Conservation (phyloP, 108 stramenopile genomes). For the Pseudonitzschia pungens region DNA sequence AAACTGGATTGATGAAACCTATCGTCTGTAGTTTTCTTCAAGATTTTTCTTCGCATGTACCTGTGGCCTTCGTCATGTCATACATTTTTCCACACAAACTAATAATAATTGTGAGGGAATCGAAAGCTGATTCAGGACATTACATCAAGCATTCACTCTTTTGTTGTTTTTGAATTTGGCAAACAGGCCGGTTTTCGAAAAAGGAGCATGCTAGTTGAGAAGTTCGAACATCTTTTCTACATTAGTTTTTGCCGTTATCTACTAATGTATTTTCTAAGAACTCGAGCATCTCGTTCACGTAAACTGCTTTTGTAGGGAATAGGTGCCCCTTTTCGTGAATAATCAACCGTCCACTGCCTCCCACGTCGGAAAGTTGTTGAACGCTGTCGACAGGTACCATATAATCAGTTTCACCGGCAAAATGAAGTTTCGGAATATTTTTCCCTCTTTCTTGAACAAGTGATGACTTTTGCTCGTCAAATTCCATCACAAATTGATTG, state of each 20-base stretch:
- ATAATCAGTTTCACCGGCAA: constrained; percentile 68
- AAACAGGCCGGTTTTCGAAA: not conserved
- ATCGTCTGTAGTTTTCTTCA: no score
- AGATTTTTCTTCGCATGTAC: no score
- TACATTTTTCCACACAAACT: no score
- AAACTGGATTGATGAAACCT: no score
- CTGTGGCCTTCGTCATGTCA: no score
- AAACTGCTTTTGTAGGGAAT: constrained; percentile 64
- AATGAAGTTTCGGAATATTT: constrained; percentile 65
- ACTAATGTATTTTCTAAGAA: constrained; percentile 44
- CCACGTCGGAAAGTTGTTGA: constrained; percentile 40
- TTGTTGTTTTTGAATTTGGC: not conserved
- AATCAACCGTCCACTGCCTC: constrained; percentile 61
- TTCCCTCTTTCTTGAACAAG: constrained; percentile 25
- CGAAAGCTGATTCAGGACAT: not conserved
- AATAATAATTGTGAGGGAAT: no score
- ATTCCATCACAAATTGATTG: constrained; percentile 4
- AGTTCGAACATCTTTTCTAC: not conserved
- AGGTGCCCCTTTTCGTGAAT: constrained; percentile 74
- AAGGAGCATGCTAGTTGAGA: not conserved
- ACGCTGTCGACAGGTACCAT: constrained; percentile 61
- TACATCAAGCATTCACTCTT: no score
- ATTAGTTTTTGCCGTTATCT: not conserved
- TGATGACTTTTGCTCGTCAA: constrained; percentile 3
- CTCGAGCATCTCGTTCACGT: constrained; percentile 57